Conservation (phyloP, 768 basidiomycete species). For the Pleurotus giganteus region DNA sequence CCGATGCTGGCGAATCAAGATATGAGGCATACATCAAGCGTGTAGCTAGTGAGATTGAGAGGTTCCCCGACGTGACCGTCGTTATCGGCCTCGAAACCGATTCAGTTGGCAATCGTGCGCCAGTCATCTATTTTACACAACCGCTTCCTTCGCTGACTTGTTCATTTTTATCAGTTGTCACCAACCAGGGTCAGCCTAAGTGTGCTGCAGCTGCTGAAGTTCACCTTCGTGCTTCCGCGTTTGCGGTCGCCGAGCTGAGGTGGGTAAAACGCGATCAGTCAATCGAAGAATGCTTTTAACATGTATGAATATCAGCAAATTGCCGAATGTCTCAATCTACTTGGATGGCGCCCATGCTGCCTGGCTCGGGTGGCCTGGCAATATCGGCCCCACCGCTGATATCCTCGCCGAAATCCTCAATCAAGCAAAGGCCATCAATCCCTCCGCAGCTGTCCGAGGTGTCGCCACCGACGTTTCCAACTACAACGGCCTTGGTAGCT, state of each 20-base stretch:
- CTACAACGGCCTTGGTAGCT: slow-evolving; percentile 30
- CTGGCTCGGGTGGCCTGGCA: slow-evolving; percentile 32
- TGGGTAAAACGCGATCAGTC: not conserved
- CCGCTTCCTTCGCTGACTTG: not conserved
- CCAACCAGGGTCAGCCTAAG: slow-evolving; percentile 24
- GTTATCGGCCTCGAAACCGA: slow-evolving; percentile 30
- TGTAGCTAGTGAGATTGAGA: slow-evolving; percentile 17
- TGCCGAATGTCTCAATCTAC: slow-evolving; percentile 26
- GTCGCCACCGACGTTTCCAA: slow-evolving; percentile 31
- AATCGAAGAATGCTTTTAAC: not conserved
- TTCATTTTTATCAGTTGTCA: slow-evolving; percentile 18
- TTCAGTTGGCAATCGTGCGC: slow-evolving; percentile 25
- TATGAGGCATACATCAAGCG: slow-evolving; percentile 30
- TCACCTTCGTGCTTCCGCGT: slow-evolving; percentile 23
- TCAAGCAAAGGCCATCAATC: slow-evolving; percentile 22
- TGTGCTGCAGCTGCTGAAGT: slow-evolving; percentile 29
- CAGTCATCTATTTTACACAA: not conserved
- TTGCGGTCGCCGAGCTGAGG: slow-evolving; percentile 26
- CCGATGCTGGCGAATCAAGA: slow-evolving; percentile 25
- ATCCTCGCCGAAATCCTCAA: slow-evolving; percentile 27
- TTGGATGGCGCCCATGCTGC: slow-evolving; percentile 32
- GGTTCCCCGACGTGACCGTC: slow-evolving; percentile 23
- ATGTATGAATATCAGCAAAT: slow-evolving; percentile 6
- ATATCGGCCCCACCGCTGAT: slow-evolving; percentile 27
- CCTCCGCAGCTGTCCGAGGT: slow-evolving; percentile 27